Base-by-base conservation (phyloP, 768 basidiomycete species). In the Termitomyces sp. region DNA sequence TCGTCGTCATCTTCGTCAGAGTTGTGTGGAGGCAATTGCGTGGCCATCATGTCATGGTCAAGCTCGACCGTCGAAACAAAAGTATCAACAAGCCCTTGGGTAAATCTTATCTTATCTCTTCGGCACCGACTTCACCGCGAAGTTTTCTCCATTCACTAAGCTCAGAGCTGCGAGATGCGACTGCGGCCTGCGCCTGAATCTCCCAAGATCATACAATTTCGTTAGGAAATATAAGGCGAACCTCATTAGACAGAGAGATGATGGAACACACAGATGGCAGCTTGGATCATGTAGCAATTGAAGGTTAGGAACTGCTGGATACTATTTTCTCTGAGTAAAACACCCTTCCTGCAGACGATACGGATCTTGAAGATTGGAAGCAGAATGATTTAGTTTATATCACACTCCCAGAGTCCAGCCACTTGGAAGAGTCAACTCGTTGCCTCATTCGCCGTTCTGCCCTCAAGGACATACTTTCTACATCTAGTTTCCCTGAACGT, bases 1-100 rank as follows among this genome's bases (percentile, higher is more conserved):
- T 91, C 89, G 62, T 87, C 86, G 59, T 86, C 81, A 64, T 87
- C 87, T 24, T 84, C 85, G 64, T 87, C 87, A 3, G 82, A 81
- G 56, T 77, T 66, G 31, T 45, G 37, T 20, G 36, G 20, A 41
- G 33, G 49, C 8, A 45, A 45, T 31, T 44, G 51, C 26, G 60
- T 54, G 10, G 62, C 57, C 57, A 65, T 62, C 36, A 42, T 59
- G 63, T 62, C 31, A 24, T 59, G 46, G 15, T 20, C 20, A 8
- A 2, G 49, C 8, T 28, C 3, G 9, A 10, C 20, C 10, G 18
- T 31, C 29, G 29, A 36, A 36, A 36, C 36, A 13, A 15, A 36
- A 9, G 3, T 10, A 41, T 20, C 15, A 16, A n/a, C 5, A 16
- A 37, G 5, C 16, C 37, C 13, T 7, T 39, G 16, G 18, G 5